Base-by-base conservation (phyloP, 306 rosid genomes). In the Prunus salicina region DNA sequence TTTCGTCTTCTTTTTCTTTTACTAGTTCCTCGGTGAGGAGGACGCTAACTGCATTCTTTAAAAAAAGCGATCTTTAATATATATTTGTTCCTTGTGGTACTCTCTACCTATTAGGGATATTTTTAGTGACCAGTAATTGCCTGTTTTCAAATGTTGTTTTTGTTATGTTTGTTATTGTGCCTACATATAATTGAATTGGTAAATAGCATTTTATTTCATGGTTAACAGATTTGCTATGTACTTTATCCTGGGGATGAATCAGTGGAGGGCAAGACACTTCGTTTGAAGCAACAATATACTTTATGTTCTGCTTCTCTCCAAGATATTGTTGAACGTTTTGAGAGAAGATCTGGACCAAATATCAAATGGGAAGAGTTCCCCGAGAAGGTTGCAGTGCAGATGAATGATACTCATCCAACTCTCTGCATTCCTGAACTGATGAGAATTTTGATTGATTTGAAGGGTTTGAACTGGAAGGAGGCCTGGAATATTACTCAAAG, bases 371-470 rank as follows among this genome's bases (percentile, higher is more conserved):
- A 91, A 66, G 93, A 92, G 50, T 89, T 95, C 76, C 97, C 97
- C 32, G 87, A 86, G 76, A 95, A 95, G 86, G 97, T 95, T 75
- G 97, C 99, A 15, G 97, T 95, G 68, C 99, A 95, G 90, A 95
- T 95, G 99, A 95, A 95, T 81, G 99, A 95, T 78, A 95, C 97
- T 79, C 99, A 95, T 83, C 99, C 99, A 78, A 95, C 99, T 73
- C 93, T 95, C 79, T 95, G 99, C 91, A 95, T 95, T 82, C 99
- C 97, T 24, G 99, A 95, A 83, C 79, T 95, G 85, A 76, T 95
- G 89, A 85, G 99, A 76, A 88, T 92, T 82, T 84, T 95, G 83
- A 83, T 95, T 78, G 99, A 95, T 83, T 58, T 89, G 69, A 89
- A 91, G 86, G 91, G 93, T 82, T 87, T 95, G 79, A 86, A 87